A percentile compares a stretch with the other conserved stretches of the same genome.
Conservation (phyloP, 1,139 yeast genomes). For the Yamadazyma blattariae region DNA sequence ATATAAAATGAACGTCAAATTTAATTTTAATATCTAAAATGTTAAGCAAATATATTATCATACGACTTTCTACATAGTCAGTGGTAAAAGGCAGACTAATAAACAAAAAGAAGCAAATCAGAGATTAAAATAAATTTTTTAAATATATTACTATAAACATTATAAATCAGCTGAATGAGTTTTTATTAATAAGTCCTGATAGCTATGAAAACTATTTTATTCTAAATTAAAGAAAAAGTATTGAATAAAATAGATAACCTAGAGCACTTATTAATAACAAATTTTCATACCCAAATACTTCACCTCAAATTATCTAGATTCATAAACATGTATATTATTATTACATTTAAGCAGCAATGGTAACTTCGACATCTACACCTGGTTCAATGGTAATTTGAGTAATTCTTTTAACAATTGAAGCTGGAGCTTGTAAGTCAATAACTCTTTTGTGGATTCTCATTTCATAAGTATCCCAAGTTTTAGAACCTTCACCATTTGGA, state of each 20-base stretch:
- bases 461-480: constrained; percentile 99
- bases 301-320: constrained; percentile 2
- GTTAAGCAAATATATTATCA: no score
- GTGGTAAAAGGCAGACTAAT: no score
- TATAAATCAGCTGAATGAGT: neutral
- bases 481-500: constrained; percentile 99
- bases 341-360: constrained; percentile 31
- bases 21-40: no score
- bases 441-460: constrained; percentile 99
- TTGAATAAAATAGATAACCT: constrained; percentile 14
- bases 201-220: constrained; percentile 7
- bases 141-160: constrained; percentile 1
- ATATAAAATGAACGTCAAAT: no score
- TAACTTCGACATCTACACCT: constrained; percentile 43
- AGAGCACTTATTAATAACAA: constrained; percentile 11
- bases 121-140: neutral
- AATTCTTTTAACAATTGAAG: constrained; percentile 89
- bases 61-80: no score
- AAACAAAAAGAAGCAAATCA: no score
- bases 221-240: constrained; percentile 1
- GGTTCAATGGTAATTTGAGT: constrained; percentile 86
- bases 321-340: no score
- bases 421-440: constrained; percentile 98
- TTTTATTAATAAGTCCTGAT: constrained; percentile 13
- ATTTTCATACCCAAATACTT: constrained; percentile 5